phyloP scores from a whole-genome alignment of 805 yeast genomes.

The Candida palmyrensis region DNA sequence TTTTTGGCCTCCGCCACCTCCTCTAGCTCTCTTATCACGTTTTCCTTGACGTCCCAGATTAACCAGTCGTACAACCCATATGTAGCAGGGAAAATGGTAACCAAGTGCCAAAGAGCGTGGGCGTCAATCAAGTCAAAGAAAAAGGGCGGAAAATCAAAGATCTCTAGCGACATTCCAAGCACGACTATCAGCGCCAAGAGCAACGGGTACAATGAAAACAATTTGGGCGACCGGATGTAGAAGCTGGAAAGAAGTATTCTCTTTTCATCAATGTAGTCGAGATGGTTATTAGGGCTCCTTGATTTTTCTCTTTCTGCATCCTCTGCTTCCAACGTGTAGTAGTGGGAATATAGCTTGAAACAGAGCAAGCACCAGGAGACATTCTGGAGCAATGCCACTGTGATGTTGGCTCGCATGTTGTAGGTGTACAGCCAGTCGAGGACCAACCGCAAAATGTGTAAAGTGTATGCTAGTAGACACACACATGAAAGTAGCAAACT shows the following conservation, averaged over 20 bases:
- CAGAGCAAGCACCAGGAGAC: constrained; percentile 26
- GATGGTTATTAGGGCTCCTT: constrained; percentile 15
- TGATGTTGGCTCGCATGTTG: constrained; percentile 86
- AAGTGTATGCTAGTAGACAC: constrained; percentile 48
- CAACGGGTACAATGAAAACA: constrained; percentile 36
- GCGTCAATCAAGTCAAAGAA: constrained; percentile 69
- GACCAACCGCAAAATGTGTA: constrained; percentile 62
- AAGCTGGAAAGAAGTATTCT: constrained; percentile 24
- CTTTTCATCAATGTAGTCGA: constrained; percentile 19
- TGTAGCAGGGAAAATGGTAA: constrained; percentile 55
- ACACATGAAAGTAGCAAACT: constrained; percentile 32
- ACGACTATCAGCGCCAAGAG: constrained; percentile 40
- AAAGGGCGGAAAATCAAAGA: constrained; percentile 82
- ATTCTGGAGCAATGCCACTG: constrained; percentile 75
- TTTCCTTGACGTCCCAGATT: constrained; percentile 36
- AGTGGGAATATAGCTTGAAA: constrained; percentile 26
- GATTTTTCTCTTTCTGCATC: constrained; percentile 4
- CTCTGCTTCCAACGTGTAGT: constrained; percentile 20
- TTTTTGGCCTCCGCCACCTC: constrained; percentile 10
- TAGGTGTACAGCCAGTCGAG: constrained; percentile 87
- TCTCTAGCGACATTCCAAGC: constrained; percentile 81
- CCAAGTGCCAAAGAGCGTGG: constrained; percentile 90
- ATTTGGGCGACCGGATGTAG: constrained; percentile 29
- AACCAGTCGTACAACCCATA: constrained; percentile 43
- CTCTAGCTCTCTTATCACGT: constrained; percentile 17